These are phyloP conservation scores for Boehmeria nivea DNA, from an alignment of 306 rosid species.

Conservation along the genomic window DNA sequence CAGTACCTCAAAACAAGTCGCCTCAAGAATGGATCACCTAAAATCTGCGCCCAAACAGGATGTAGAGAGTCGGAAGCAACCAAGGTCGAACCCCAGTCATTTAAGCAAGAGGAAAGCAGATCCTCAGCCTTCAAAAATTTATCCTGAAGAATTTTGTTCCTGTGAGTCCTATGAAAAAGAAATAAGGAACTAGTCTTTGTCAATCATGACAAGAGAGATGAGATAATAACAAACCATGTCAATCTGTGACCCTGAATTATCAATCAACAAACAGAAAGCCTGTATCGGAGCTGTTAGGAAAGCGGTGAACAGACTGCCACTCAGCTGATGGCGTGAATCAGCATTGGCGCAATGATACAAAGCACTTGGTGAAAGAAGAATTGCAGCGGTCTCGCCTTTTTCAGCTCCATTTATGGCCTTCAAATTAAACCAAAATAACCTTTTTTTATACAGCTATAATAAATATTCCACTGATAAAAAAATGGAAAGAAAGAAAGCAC, in stretches of 20 bases:
- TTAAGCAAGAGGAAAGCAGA: conserved; percentile 54
- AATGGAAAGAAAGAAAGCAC: neutral
- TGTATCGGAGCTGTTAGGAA: conserved; percentile 90
- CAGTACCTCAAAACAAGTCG: conserved; percentile 79
- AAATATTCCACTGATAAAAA: neutral
- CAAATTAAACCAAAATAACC: conserved; percentile 5
- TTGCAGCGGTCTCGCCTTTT: conserved; percentile 84
- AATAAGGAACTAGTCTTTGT: neutral
- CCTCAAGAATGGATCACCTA: conserved; percentile 82
- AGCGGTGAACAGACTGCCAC: conserved; percentile 84
- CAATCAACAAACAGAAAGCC: conserved; percentile 75
- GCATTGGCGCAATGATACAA: conserved; percentile 33
- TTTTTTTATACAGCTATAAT: neutral
- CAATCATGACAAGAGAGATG: conserved; percentile 14
- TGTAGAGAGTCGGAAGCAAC: conserved; percentile 53
- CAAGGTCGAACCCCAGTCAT: conserved; percentile 65
- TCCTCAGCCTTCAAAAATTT: conserved; percentile 63
- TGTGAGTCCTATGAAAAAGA: conserved; percentile 2
- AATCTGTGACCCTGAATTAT: conserved; percentile 61
- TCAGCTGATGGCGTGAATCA: conserved; percentile 42
- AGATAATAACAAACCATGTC: conserved; percentile 50
- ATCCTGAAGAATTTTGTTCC: conserved; percentile 46
- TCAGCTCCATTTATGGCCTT: conserved; percentile 69
- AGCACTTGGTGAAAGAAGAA: conserved; percentile 77
- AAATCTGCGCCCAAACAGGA: conserved; percentile 81